These are phyloP conservation scores for Magnusiomyces suaveolens DNA, from an alignment of 1,139 yeast genomes.

Conservation along the genomic window DNA sequence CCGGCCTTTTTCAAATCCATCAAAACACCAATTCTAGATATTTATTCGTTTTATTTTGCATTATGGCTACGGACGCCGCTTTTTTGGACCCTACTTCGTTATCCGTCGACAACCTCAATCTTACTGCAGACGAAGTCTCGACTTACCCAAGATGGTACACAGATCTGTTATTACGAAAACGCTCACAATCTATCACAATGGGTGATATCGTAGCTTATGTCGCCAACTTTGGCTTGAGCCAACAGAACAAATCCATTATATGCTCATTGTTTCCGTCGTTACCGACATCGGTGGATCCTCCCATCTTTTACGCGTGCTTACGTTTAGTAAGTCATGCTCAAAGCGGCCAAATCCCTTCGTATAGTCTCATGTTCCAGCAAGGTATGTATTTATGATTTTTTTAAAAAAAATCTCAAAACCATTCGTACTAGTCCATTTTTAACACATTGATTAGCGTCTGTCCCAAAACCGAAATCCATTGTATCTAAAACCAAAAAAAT, in stretches of 20 bases:
- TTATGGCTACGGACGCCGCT: background rate
- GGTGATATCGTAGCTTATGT: constrained; percentile 34
- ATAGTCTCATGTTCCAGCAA: constrained; percentile 25
- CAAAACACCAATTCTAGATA: background rate
- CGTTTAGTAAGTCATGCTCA: constrained; percentile 34
- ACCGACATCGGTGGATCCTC: constrained; percentile 32
- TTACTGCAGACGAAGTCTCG: constrained; percentile 33
- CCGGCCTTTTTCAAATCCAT: background rate
- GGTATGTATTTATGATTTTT: constrained; percentile 14
- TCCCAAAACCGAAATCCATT: constrained; percentile 33
- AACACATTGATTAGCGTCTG: constrained; percentile 26
- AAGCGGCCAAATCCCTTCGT: constrained; percentile 26
- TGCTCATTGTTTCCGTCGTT: constrained; percentile 25
- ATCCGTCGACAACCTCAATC: constrained; percentile 28
- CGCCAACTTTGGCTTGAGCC: constrained; percentile 34
- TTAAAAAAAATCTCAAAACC: background rate
- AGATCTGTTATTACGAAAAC: constrained; percentile 33
- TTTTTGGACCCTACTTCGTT: background rate
- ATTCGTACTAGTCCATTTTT: constrained; percentile 7
- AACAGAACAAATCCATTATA: constrained; percentile 25
- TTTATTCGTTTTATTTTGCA: background rate
- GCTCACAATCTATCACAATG: constrained; percentile 29
- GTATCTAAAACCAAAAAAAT: constrained; percentile 27
- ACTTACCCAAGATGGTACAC: constrained; percentile 39
- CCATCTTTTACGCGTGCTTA: constrained; percentile 34